These are phyloP conservation scores for Aureobasidium melanogenum DNA, from an alignment of 2,329 filamentous ascomycete genomes.

Conservation along the genomic window DNA sequence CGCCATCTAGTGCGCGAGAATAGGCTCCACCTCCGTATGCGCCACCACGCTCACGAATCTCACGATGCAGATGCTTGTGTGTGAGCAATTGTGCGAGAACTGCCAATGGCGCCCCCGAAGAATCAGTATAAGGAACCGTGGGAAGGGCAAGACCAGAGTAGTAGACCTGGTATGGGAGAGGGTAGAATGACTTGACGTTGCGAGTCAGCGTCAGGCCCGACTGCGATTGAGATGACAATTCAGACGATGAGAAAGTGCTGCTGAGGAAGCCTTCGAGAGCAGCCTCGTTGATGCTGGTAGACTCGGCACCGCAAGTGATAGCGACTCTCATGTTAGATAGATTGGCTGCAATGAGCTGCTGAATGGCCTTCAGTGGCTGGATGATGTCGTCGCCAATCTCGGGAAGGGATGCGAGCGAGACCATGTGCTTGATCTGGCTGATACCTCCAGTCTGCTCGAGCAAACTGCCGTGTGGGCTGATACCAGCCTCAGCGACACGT, in stretches of 20 bases:
- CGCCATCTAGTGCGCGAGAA: conserved; percentile 65
- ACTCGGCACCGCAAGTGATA: conserved; percentile 75
- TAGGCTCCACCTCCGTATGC: conserved; percentile 92
- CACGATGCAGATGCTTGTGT: conserved; percentile 92
- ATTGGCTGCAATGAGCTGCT: conserved; percentile 64
- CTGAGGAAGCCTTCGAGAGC: conserved; percentile 63
- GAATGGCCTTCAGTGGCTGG: conserved; percentile 74
- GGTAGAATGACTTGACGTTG: conserved; percentile 70
- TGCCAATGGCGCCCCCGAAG: conserved; percentile 69
- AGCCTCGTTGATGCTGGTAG: conserved; percentile 58
- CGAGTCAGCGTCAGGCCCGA: conserved; percentile 19
- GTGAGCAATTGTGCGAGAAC: conserved; percentile 87
- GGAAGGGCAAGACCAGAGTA: conserved; percentile 78
- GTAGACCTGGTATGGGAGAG: conserved; percentile 93
- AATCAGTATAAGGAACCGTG: conserved; percentile 72
- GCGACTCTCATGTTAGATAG: conserved; percentile 61
- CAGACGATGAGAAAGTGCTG: conserved; percentile 12
- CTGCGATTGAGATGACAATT: conserved; percentile 4
- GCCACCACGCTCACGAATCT: conserved; percentile 95
- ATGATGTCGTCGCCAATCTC: conserved; percentile 43
- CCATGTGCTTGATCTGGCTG: conserved; percentile 77
- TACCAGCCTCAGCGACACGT: conserved; percentile 69
- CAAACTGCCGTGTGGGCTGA: conserved; percentile 63
- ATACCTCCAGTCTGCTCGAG: conserved; percentile 85
- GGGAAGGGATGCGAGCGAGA: conserved; percentile 67